These are phyloP conservation scores for Trichoderma polysporum DNA, from an alignment of 2,329 filamentous ascomycete genomes.

Conservation along the genomic window DNA sequence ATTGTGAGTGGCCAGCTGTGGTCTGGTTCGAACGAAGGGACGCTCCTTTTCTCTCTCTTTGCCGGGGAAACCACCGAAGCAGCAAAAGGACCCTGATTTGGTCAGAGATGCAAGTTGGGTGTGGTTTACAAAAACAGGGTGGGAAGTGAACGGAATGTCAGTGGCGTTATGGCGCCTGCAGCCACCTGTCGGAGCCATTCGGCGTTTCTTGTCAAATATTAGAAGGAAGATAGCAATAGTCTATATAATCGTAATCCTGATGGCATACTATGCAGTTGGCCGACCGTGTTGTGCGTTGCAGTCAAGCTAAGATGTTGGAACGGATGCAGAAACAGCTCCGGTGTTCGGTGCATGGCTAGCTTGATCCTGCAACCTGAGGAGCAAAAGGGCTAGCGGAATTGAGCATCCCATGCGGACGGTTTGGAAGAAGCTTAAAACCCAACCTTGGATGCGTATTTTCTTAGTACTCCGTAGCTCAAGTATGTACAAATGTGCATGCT, in stretches of 20 bases:
- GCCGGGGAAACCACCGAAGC: background rate
- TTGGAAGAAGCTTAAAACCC: background rate
- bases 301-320: background rate
- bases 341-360: background rate
- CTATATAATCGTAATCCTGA: constrained; percentile 18
- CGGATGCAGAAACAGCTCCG: background rate
- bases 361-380: background rate
- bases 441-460: background rate
- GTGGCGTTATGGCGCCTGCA: background rate
- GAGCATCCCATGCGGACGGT: background rate
- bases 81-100: background rate
- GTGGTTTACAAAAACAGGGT: background rate
- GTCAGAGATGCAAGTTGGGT: background rate
- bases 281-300: background rate
- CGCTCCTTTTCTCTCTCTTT: background rate
- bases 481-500: background rate
- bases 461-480: background rate
- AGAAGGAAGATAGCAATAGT: constrained; percentile 13
- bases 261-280: background rate
- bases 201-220: constrained; percentile 13
- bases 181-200: constrained; percentile 5
- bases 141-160: background rate
- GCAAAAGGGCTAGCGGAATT: background rate
- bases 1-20: background rate
- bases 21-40: background rate